Percentiles rank a stretch among this genome's conserved stretches.
Evolutionary conservation across 1,284 basidiomycete species (phyloP).

Genomic region (Athelia sp.): DNA sequence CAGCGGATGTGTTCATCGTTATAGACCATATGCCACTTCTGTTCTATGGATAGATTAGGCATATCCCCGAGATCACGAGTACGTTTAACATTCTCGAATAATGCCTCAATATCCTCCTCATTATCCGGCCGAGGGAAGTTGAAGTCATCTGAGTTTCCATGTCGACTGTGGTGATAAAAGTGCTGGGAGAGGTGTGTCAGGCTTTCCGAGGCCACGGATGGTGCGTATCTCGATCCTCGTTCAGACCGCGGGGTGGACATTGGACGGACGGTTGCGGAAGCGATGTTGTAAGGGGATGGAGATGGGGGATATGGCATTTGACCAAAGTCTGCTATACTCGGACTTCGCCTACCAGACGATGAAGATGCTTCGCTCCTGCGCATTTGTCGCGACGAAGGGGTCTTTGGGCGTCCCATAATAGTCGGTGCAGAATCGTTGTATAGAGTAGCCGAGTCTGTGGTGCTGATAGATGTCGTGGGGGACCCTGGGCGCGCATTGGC

Average conservation of each 20-base stretch:
- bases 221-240: slow-evolving; percentile 55
- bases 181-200: slow-evolving; percentile 48
- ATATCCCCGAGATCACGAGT: slow-evolving; percentile 62
- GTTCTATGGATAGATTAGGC: slow-evolving; percentile 65
- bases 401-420: slow-evolving; percentile 30
- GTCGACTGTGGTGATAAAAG: slow-evolving; percentile 45
- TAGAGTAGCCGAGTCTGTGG: slow-evolving; percentile 54
- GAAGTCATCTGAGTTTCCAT: slow-evolving; percentile 54
- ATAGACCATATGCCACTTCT: slow-evolving; percentile 92
- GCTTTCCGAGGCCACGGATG: slow-evolving; percentile 50
- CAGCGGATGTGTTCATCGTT: slow-evolving; percentile 81
- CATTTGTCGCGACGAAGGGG: slow-evolving; percentile 26
- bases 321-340: slow-evolving; percentile 42
- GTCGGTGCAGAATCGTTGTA: slow-evolving; percentile 42
- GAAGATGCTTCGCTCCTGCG: slow-evolving; percentile 53
- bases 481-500: slow-evolving; percentile 38
- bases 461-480: slow-evolving; percentile 44
- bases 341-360: slow-evolving; percentile 37
- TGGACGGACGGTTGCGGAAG: slow-evolving; percentile 42
- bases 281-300: slow-evolving; percentile 17
- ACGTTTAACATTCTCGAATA: slow-evolving; percentile 74
- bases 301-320: slow-evolving; percentile 29
- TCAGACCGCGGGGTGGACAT: slow-evolving; percentile 48
- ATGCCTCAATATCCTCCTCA: slow-evolving; percentile 68
- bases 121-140: slow-evolving; percentile 67